A percentile compares a stretch with the other conserved stretches of the same genome.
Evolutionary conservation across 1,284 basidiomycete species (phyloP).

Genomic region (Leccinum griseonigrum): DNA sequence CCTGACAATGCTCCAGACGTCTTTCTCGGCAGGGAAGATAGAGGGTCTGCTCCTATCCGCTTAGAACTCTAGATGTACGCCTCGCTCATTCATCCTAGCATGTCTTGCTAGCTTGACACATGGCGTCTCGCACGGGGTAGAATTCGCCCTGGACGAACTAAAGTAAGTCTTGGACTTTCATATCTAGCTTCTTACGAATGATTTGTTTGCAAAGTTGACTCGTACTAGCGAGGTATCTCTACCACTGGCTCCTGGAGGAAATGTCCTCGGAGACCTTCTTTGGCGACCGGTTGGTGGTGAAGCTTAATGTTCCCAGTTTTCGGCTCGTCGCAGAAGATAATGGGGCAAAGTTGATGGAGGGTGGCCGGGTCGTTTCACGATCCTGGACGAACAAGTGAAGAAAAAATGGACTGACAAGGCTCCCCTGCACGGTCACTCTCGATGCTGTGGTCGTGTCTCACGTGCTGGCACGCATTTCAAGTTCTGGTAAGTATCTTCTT

Average conservation of each 20-base stretch:
- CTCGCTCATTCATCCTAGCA: slow-evolving; percentile 57
- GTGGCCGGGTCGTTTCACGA: slow-evolving; percentile 5
- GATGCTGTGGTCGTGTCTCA: slow-evolving; percentile 6
- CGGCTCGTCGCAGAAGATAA: not conserved
- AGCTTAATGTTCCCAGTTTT: not conserved
- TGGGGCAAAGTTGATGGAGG: slow-evolving; percentile 12
- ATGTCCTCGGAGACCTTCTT: slow-evolving; percentile 2
- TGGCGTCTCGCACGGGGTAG: slow-evolving; percentile 12
- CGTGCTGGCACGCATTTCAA: slow-evolving; percentile 10
- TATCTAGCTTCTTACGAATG: not conserved
- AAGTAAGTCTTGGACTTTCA: not conserved
- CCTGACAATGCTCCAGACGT: slow-evolving; percentile 60
- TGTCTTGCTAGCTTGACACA: slow-evolving; percentile 21
- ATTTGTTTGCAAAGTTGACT: slow-evolving; percentile 11
- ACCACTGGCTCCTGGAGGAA: not conserved
- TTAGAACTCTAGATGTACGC: slow-evolving; percentile 62
- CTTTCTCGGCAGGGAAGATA: slow-evolving; percentile 55
- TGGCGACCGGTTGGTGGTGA: not conserved
- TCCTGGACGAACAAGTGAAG: slow-evolving; percentile 12
- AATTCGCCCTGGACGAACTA: slow-evolving; percentile 10
- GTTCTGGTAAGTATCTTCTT: no score
- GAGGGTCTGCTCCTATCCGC: slow-evolving; percentile 75
- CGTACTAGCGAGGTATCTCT: slow-evolving; percentile 9
- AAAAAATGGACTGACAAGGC: slow-evolving; percentile 8
- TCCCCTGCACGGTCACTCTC: not conserved